These are phyloP conservation scores for Cyberlindnera subsufficiens DNA, from an alignment of 805 yeast species.

Conservation along the genomic window DNA sequence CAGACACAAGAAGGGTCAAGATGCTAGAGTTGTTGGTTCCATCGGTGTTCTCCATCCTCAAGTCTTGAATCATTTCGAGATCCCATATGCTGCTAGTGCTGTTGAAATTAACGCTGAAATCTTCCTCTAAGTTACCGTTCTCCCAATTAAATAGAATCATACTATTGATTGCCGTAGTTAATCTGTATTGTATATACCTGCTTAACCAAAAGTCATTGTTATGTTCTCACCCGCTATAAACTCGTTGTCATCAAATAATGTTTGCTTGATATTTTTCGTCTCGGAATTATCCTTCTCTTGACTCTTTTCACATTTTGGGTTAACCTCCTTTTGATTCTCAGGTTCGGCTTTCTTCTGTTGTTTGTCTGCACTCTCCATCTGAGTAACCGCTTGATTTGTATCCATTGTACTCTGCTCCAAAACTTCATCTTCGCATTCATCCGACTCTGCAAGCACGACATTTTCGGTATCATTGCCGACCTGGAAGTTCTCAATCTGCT, in stretches of 20 bases:
- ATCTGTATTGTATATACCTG: neutral
- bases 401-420: neutral
- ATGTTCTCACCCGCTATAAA: conserved; percentile 13
- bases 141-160: neutral
- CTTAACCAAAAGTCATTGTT: conserved; percentile 19
- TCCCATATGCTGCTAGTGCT: conserved; percentile 88
- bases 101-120: conserved; percentile 89
- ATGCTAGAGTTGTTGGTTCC: conserved; percentile 61
- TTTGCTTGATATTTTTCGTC: neutral
- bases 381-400: neutral
- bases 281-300: neutral
- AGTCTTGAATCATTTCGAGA: conserved; percentile 78
- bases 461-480: neutral
- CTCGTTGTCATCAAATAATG: conserved; percentile 13
- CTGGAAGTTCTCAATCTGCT: conserved; percentile 1
- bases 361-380: neutral
- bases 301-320: neutral
- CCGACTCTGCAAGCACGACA: neutral
- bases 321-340: neutral
- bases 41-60: conserved; percentile 96
- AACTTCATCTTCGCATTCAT: neutral
- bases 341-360: neutral
- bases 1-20: conserved; percentile 56
- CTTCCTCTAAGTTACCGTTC: conserved; percentile 47
- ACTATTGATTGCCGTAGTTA: neutral